Evolutionary conservation across 331 rosid species (phyloP), one percentile per base, ranked within the genome.

Genomic region (Acacia concinna): DNA sequence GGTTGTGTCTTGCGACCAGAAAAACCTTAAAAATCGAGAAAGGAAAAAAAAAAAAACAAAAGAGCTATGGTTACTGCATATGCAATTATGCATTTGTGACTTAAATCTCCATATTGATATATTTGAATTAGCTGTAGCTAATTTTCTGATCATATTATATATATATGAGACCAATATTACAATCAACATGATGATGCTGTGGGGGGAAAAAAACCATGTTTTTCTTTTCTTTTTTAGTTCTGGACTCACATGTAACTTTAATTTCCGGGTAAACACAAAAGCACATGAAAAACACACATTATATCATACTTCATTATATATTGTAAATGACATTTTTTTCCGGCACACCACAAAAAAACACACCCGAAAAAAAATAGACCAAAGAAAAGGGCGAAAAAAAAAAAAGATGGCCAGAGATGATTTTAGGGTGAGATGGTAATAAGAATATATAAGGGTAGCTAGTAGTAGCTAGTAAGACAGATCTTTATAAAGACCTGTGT

Each of bases 401-500:
- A 35, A 7, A 34, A 8, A n/a, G 10, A 20, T 1, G 25, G 30
- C 1, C 34, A 66, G 43, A 20, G 46, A 35, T 9, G 2, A 66
- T 66, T 21, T 66, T 66, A 27, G 49, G 32, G 46, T 37, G 64
- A 64, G 32, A 38, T 37, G 64, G 52, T 49, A 52, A 25, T 52
- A n/a, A n/a, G n/a, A 52, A 67, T 83, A 62, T 60, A 15, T 25
- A 4, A 12, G 14, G 68, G 20, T 81, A 67, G 17, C 57, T 40
- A 71, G 0, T 40, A 71, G 0, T 8, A 52, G 28, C 62, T 54
- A 54, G 28, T 54, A 46, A 15, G 5, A 54, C 30, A 54, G 23
- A 18, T 54, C 30, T 8, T 81, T 13, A 82, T 81, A 86, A 80
- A 76, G 94, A 82, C 90, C 90, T 80, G 81, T 84, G 43, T 81